Evolutionary conservation across 129 eudicot species (phyloP), one percentile per base, ranked within the genome.

Genomic region (Centaurea solstitialis): DNA sequence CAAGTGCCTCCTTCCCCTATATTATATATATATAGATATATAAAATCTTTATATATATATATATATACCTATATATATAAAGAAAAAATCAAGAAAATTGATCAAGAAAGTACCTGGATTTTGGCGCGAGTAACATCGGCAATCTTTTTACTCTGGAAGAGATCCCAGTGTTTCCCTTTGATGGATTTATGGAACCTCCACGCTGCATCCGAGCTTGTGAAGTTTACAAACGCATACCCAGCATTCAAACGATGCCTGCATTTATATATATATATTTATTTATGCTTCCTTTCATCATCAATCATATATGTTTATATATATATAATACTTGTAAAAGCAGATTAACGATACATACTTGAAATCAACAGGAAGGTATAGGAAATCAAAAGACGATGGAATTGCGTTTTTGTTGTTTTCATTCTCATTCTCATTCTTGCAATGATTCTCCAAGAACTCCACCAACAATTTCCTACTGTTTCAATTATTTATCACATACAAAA

Each of bases 161-260:
- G 43, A 2, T 70, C 40, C 86, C 86, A 82, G 0, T 6, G n/a
- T 61, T 77, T 82, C 20, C 86, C 86, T 40, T 39, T 76, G 7
- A 82, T 37, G 6, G 41, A 28, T 3, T 2, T 6, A 11, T 62
- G 69, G 9, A 82, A 82, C 59, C 39, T 82, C 86, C 82, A 76
- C 23, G 86, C 86, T 7, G 86, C 86, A 13, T 71, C 86, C 0
- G 78, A 4, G 0, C 40, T 82, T 2, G 86, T 82, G 9, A 82
- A 82, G 68, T 82, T 82, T 11, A 76, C 86, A 72, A 82, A 82
- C 4, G 86, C 86, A 71, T 82, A 82, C 12, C 82, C 86, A 20
- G 73, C 82, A 41, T 82, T 82, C 38, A 82, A 39, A 12, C 82
- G 59, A 61, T 61, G 38, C 37, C 86, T 82, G 21, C 73, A 76